Evolutionary conservation across 1,284 basidiomycete genomes (phyloP).

Genomic region (Austropuccinia psidii): DNA sequence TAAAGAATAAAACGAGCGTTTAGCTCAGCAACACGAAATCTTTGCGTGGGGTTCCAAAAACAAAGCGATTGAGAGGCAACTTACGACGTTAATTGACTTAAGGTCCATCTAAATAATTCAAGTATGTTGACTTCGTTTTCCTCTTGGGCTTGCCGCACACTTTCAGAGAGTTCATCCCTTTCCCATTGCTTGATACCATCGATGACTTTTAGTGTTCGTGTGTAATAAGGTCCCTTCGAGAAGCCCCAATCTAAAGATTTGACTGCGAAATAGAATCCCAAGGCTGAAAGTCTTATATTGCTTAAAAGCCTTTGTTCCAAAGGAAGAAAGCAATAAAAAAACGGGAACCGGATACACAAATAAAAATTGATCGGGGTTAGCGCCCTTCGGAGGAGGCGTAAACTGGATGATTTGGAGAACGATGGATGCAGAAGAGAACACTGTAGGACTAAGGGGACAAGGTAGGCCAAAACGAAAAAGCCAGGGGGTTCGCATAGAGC

Average conservation of each 20-base stretch:
- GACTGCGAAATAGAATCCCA: background rate
- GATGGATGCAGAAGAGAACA: background rate
- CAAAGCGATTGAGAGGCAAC: background rate
- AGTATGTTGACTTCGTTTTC: too few relatives aligned
- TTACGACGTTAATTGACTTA: background rate
- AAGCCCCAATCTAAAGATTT: background rate
- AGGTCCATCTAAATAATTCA: background rate
- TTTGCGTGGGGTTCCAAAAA: too few relatives aligned
- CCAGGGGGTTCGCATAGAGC: too few relatives aligned
- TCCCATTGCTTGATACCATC: background rate
- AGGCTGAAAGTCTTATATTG: too few relatives aligned
- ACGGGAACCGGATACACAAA: background rate
- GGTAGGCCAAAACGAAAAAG: too few relatives aligned
- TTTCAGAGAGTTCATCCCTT: background rate
- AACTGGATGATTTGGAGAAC: background rate
- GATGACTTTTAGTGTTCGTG: background rate
- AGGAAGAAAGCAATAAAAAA: background rate
- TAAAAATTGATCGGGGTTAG: background rate
- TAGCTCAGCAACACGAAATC: too few relatives aligned
- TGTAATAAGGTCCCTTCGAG: background rate
- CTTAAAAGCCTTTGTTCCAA: too few relatives aligned
- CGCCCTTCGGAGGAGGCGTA: background rate
- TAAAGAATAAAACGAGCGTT: background rate
- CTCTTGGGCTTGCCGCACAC: too few relatives aligned
- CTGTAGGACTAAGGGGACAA: background rate